phyloP scores from a whole-genome alignment of 805 yeast species.

The Zygotorulaspora chibaensis region DNA sequence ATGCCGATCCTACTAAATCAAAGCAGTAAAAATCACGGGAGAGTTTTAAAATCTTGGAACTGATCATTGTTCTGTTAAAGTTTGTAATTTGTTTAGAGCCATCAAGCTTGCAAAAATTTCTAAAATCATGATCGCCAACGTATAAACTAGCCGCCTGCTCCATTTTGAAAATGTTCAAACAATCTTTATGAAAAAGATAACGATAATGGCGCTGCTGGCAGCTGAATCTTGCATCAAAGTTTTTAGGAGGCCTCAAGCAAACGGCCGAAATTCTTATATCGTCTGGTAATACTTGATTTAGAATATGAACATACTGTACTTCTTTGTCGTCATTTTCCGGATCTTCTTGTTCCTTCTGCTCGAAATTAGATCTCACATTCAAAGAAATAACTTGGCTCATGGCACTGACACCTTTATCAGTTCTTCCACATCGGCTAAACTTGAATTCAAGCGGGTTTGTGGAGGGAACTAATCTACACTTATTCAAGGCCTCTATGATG shows the following conservation, averaged over 20 bases:
- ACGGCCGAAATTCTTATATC: conserved; percentile 82
- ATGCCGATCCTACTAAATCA: conserved; percentile 82
- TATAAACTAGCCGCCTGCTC: conserved; percentile 52
- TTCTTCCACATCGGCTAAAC: conserved; percentile 90
- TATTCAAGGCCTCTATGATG: conserved; percentile 65
- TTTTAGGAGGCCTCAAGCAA: conserved; percentile 74
- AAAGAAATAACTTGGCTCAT: conserved; percentile 90
- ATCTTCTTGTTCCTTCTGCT: conserved; percentile 56
- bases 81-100: conserved; percentile 89
- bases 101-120: conserved; percentile 92
- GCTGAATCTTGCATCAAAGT: conserved; percentile 89
- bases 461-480: conserved; percentile 60
- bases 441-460: conserved; percentile 57
- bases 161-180: conserved; percentile 67
- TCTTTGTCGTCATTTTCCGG: conserved; percentile 59
- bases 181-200: conserved; percentile 60
- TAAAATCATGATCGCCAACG: conserved; percentile 80
- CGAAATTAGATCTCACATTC: conserved; percentile 63
- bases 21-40: conserved; percentile 54
- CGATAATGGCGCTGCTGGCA: conserved; percentile 83
- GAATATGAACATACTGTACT: conserved; percentile 65
- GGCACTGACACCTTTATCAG: conserved; percentile 96
- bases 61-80: conserved; percentile 58
- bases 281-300: conserved; percentile 73
- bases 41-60: conserved; percentile 44